These are phyloP conservation scores for Podila epicladia DNA, from an alignment of 192 early-diverging fungal genomes.

Conservation along the genomic window DNA sequence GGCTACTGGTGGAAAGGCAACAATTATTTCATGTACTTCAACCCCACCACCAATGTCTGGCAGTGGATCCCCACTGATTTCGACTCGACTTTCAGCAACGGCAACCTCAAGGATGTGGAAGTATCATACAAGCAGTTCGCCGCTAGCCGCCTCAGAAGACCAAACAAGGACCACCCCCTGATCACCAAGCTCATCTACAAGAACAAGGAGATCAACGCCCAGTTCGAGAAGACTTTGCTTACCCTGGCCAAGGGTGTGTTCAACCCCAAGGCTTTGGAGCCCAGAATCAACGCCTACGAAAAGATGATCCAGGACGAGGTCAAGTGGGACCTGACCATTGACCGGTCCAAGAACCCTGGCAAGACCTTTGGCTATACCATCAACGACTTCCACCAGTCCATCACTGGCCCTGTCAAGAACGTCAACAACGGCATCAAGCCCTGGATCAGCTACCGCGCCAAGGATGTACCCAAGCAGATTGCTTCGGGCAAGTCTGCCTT, in stretches of 20 bases:
- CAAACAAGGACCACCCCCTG: constrained; percentile 30
- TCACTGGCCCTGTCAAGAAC: constrained; percentile 16
- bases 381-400: constrained; percentile 16
- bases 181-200: constrained; percentile 43
- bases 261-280: constrained; percentile 13
- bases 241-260: constrained; percentile 18
- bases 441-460: constrained; percentile 21
- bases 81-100: constrained; percentile 55
- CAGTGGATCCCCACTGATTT: constrained; percentile 51
- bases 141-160: constrained; percentile 5
- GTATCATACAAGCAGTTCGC: constrained; percentile 38
- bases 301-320: constrained; percentile 46
- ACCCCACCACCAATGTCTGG: constrained; percentile 23
- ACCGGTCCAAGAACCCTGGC: constrained; percentile 36
- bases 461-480: constrained; percentile 12
- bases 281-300: constrained; percentile 38
- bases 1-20: constrained; percentile 41
- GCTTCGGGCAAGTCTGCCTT: neutral
- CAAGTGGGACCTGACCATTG: constrained; percentile 44
- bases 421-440: constrained; percentile 18
- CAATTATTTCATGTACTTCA: constrained; percentile 50
- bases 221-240: constrained; percentile 31
- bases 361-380: constrained; percentile 19
- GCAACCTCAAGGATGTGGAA: constrained; percentile 16
- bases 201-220: constrained; percentile 23